A percentile compares a stretch with the other conserved stretches of the same genome.
phyloP scores from a whole-genome alignment of 2,329 filamentous ascomycete species.

The Xylariaceae sp. region DNA sequence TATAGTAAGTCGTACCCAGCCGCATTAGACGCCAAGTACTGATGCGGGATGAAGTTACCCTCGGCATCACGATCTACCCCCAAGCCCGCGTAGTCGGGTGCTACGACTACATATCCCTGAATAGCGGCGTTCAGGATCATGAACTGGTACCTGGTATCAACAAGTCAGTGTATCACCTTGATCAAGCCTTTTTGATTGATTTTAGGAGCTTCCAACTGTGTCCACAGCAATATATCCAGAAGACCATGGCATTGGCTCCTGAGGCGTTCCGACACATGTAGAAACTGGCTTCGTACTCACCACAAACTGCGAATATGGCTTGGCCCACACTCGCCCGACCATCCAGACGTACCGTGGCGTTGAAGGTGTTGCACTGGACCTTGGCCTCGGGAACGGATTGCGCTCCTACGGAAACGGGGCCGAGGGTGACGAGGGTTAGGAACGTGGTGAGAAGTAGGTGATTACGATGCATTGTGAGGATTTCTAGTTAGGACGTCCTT shows the following conservation, averaged over 20 bases:
- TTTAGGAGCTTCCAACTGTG: too few relatives aligned
- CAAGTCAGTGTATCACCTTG: too few relatives aligned
- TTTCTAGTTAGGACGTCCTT: too few relatives aligned
- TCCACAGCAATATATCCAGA: too few relatives aligned
- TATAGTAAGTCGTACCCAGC: conserved; percentile 39
- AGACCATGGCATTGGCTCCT: too few relatives aligned
- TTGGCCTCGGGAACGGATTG: neutral
- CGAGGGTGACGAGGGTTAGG: too few relatives aligned
- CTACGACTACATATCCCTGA: conserved; percentile 38
- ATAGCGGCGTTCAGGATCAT: conserved; percentile 3
- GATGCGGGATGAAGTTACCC: conserved; percentile 32
- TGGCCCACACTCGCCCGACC: conserved; percentile 4
- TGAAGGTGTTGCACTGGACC: neutral
- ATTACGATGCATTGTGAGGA: too few relatives aligned
- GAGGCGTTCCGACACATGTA: conserved; percentile 29
- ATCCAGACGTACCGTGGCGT: conserved; percentile 38
- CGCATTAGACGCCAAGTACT: conserved; percentile 32
- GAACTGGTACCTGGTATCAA: too few relatives aligned
- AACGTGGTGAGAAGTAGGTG: too few relatives aligned
- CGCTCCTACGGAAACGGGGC: neutral
- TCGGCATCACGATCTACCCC: conserved; percentile 31
- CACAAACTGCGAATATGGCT: conserved; percentile 4
- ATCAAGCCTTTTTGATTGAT: too few relatives aligned
- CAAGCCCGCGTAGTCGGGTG: conserved; percentile 41
- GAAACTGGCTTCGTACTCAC: too few relatives aligned